Conservation (phyloP, 129 eudicot genomes). For the Flaveria linearis region DNA sequence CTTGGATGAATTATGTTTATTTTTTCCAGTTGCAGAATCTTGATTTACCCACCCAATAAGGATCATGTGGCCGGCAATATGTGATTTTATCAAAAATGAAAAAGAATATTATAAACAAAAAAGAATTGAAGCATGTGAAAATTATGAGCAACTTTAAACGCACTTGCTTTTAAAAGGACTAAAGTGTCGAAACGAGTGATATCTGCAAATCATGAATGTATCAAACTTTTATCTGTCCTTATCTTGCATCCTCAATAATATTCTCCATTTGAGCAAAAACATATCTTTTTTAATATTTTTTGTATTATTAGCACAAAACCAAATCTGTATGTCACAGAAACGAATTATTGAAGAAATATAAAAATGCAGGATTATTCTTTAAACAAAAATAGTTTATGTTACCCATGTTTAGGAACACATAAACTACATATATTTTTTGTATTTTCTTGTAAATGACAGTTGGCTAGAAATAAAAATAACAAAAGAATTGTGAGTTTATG, state of each 20-base stretch:
- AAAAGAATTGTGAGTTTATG: not conserved
- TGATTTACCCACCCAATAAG: not conserved
- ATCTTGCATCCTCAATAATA: constrained; percentile 1
- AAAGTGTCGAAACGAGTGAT: constrained; percentile 1
- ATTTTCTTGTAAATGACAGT: not conserved
- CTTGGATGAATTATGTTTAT: not conserved
- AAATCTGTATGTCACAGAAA: not conserved
- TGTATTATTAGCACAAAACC: not conserved
- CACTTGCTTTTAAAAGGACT: constrained; percentile 1
- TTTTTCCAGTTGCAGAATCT: not conserved
- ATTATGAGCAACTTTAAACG: not conserved
- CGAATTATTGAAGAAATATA: not conserved
- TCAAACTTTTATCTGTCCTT: not conserved
- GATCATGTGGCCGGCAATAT: constrained; percentile 4
- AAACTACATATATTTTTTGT: not conserved
- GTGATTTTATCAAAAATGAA: not conserved
- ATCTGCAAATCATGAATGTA: not conserved
- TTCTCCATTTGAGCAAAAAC: constrained; percentile 3
- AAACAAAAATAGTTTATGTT: not conserved
- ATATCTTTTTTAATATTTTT: not conserved
- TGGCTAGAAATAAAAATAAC: not conserved
- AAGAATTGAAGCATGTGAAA: constrained; percentile 6
- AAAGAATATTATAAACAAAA: not conserved
- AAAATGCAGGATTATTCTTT: not conserved
- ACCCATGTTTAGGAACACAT: not conserved